Percentiles rank a stretch among this genome's conserved stretches.
These are phyloP conservation scores for Neurospora sp. DNA, from an alignment of 495 filamentous ascomycete genomes.

Conservation along the genomic window DNA sequence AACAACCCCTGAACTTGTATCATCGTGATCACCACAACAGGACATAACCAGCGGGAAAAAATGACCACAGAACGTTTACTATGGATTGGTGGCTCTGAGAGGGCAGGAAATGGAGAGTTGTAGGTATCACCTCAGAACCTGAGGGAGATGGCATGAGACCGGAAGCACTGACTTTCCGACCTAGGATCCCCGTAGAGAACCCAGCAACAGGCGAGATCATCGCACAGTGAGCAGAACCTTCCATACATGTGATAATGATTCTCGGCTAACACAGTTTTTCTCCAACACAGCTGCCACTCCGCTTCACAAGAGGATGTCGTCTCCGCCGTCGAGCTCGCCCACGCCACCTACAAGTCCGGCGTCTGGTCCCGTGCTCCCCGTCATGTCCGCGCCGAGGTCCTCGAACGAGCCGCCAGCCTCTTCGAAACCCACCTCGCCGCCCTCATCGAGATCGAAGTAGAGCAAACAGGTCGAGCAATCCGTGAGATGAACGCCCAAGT, in stretches of 20 bases:
- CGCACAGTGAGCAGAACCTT: constrained; percentile 17
- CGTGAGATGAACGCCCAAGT: constrained; percentile 59
- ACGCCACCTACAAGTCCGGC: constrained; percentile 39
- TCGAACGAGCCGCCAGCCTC: constrained; percentile 44
- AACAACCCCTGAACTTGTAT: background rate
- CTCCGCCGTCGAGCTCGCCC: constrained; percentile 33
- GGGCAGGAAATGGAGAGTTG: constrained; percentile 15
- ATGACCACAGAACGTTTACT: constrained; percentile 3
- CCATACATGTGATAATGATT: background rate
- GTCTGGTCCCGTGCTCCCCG: constrained; percentile 48
- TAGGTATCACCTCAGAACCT: constrained; percentile 2
- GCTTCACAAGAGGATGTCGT: constrained; percentile 40
- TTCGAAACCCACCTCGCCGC: constrained; percentile 38
- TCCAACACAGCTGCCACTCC: constrained; percentile 33
- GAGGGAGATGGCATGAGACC: background rate
- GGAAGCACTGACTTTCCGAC: background rate
- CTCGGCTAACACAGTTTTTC: constrained; percentile 9
- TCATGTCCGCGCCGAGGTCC: constrained; percentile 42
- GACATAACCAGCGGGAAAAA: background rate
- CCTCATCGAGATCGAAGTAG: constrained; percentile 47
- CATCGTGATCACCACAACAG: background rate
- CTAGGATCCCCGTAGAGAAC: constrained; percentile 26
- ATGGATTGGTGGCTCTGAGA: constrained; percentile 24
- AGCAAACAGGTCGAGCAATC: constrained; percentile 51
- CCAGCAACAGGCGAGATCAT: constrained; percentile 27